Conservation (phyloP, 805 yeast genomes). For the Yamadazyma scolyti region DNA sequence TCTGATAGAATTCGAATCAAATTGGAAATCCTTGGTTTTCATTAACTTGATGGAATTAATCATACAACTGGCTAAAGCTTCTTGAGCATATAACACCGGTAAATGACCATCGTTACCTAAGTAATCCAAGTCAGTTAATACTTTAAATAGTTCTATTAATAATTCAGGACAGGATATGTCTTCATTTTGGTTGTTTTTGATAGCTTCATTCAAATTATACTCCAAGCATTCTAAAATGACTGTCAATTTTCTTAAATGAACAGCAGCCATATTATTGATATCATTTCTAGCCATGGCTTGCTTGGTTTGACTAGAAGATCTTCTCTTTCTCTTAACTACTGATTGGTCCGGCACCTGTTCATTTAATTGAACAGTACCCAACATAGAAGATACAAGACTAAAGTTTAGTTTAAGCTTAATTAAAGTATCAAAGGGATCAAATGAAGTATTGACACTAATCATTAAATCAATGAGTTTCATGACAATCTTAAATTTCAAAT, state of each 20-base stretch:
- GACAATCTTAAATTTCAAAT: conserved; percentile 54
- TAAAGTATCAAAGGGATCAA: conserved; percentile 44
- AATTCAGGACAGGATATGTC: conserved; percentile 40
- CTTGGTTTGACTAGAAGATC: conserved; percentile 75
- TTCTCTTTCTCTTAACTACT: conserved; percentile 71
- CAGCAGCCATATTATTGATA: conserved; percentile 69
- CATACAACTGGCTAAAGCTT: conserved; percentile 85
- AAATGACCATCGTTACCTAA: conserved; percentile 87
- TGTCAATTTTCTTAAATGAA: conserved; percentile 75
- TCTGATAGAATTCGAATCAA: conserved; percentile 67
- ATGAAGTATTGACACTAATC: conserved; percentile 12
- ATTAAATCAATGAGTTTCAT: conserved; percentile 48
- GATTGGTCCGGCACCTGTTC: conserved; percentile 43
- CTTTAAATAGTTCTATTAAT: conserved; percentile 51
- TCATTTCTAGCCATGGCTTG: conserved; percentile 72
- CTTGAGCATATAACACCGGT: conserved; percentile 89
- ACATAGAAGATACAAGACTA: conserved; percentile 53
- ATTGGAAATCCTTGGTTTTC: conserved; percentile 32
- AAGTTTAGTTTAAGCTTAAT: conserved; percentile 54
- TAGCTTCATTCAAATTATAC: conserved; percentile 32
- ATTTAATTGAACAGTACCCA: conserved; percentile 58
- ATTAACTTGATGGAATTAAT: conserved; percentile 58
- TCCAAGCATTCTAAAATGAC: conserved; percentile 78
- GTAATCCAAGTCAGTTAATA: conserved; percentile 73
- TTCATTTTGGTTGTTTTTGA: conserved; percentile 11